phyloP scores from a whole-genome alignment of 352 stramenopile species.

The Globisporangium alternatum region DNA sequence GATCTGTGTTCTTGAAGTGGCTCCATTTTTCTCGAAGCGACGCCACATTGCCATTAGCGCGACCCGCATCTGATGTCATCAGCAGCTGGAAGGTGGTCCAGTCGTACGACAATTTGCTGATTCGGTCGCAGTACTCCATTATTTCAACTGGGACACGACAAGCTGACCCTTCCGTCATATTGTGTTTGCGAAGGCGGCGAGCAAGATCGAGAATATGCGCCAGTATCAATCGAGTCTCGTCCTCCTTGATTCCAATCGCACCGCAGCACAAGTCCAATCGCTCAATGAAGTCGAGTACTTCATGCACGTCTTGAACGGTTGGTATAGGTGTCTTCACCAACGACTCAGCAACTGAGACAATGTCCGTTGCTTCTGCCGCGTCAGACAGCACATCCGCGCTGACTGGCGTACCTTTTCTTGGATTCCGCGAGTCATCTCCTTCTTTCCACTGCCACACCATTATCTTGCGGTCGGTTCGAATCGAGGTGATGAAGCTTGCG shows the following conservation, averaged over 20 bases:
- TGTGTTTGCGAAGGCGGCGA: constrained; percentile 6
- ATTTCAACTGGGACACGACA: background rate
- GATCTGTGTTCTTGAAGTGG: constrained; percentile 30
- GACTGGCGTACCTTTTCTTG: background rate
- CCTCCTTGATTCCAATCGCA: constrained; percentile 12
- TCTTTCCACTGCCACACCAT: constrained; percentile 9
- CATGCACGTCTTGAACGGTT: background rate
- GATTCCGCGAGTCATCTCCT: background rate
- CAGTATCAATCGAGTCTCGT: constrained; percentile 17
- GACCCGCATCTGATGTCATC: constrained; percentile 19
- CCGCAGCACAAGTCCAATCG: constrained; percentile 11
- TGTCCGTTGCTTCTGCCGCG: background rate
- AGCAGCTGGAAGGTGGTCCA: constrained; percentile 77
- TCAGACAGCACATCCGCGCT: background rate
- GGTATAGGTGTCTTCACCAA: constrained; percentile 3
- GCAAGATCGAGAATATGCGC: constrained; percentile 10
- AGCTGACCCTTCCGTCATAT: background rate
- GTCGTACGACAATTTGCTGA: constrained; percentile 40
- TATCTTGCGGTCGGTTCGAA: constrained; percentile 6
- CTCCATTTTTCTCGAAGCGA: constrained; percentile 28
- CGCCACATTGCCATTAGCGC: background rate
- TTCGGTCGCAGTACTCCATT: constrained; percentile 29
- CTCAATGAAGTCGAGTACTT: background rate
- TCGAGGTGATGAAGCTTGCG: constrained; percentile 2
- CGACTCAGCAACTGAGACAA: constrained; percentile 8